A percentile compares a stretch with the other conserved stretches of the same genome.
Evolutionary conservation across 306 rosid genomes (phyloP).

Genomic region (Castanopsis chinensis): DNA sequence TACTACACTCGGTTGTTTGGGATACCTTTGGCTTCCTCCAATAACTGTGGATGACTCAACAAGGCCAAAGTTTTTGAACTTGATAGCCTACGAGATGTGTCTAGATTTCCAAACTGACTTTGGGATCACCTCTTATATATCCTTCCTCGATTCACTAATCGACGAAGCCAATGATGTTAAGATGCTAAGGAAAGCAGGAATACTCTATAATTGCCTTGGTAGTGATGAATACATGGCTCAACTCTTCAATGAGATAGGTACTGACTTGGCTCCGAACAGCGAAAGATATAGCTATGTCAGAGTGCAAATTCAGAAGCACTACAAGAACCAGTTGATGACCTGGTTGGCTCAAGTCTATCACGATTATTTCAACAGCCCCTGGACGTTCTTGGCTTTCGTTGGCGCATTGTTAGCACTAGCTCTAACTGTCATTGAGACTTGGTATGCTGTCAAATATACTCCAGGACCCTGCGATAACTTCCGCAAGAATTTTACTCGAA

Average conservation of each 20-base stretch:
- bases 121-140: slow-evolving; percentile 1
- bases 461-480: no score
- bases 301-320: no score
- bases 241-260: slow-evolving; percentile 16
- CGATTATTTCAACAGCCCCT: no score
- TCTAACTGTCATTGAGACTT: no score
- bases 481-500: no score
- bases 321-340: no score
- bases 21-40: slow-evolving; percentile 3
- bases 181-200: neutral
- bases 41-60: slow-evolving; percentile 13
- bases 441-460: no score
- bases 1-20: no score
- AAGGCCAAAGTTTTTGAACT: slow-evolving; percentile 10
- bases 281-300: no score
- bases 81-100: slow-evolving; percentile 26
- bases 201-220: slow-evolving; percentile 15
- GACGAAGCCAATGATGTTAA: slow-evolving; percentile 13
- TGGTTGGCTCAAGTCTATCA: no score
- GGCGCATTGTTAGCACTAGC: no score
- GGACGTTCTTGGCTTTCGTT: no score
- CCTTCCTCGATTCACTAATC: slow-evolving; percentile 19
- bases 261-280: slow-evolving; percentile 13
- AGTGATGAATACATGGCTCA: slow-evolving; percentile 16
- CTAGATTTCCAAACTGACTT: slow-evolving; percentile 10